Base-by-base conservation (phyloP, 2,329 filamentous ascomycete species). In the Taxawa tesnikishii region DNA sequence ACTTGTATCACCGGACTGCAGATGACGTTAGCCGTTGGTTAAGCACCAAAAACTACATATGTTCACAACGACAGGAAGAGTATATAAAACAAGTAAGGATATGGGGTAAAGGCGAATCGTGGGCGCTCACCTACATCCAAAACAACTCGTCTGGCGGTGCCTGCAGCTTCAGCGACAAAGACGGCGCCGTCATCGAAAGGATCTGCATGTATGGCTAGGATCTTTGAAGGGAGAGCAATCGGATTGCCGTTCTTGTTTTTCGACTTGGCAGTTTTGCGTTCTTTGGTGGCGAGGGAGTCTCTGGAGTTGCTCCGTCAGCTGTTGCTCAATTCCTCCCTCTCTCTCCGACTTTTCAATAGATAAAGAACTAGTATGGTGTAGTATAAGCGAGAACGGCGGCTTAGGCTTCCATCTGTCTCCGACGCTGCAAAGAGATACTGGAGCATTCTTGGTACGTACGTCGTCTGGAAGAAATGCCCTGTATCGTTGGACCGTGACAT, bases 401-500 rank as follows among this genome's bases (percentile, higher is more conserved):
- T n/a, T n/a, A n/a, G n/a, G n/a, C n/a, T n/a, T n/a, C n/a, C 19
- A 23, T n/a, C 19, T n/a, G n/a, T 23, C 19, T 23, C 8, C 19
- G n/a, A 23, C 3, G 19, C 19, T 8, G 19, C 19, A 23, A n/a
- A n/a, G 19, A 23, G 30, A 10, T 11, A n/a, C n/a, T n/a, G n/a
- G n/a, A n/a, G n/a, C n/a, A n/a, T n/a, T n/a, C n/a, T n/a, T n/a
- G 24, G 28, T 23, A 54, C 76, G 58, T 61, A 90, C 83, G 87
- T 81, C 17, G 85, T 92, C 58, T 94, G 83, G 52, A 96, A 96
- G 64, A 92, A 96, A 51, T 90, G 75, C 17, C 80, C 77, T 31
- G 77, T 70, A 49, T 93, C 73, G 31, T 72, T 69, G 16, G 81
- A 80, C 41, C 74, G 70, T 55, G 81, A 79, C 65, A 73, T 78